Conservation (phyloP, 768 basidiomycete genomes). For the Rhizopogon vulgaris region DNA sequence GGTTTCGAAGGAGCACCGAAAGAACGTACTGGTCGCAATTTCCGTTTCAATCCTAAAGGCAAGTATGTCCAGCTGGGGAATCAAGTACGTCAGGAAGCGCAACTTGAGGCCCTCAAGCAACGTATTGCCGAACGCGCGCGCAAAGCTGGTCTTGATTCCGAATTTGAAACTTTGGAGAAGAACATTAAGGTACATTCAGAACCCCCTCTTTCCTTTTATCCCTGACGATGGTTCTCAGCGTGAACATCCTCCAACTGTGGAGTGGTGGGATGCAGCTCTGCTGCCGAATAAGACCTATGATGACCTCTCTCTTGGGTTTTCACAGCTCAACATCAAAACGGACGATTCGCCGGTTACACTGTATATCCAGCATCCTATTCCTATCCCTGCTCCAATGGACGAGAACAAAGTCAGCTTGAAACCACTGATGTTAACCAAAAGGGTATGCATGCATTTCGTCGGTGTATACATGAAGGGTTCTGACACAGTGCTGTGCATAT, state of each 20-base stretch:
- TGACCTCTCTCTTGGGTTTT: constrained; percentile 57
- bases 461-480: constrained; percentile 11
- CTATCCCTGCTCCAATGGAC: constrained; percentile 86
- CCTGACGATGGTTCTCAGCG: constrained; percentile 39
- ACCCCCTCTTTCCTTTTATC: neutral
- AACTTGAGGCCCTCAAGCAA: constrained; percentile 88
- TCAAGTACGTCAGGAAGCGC: constrained; percentile 64
- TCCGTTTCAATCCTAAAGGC: constrained; percentile 90
- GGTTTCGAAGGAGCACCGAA: constrained; percentile 71
- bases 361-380: constrained; percentile 96
- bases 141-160: constrained; percentile 93
- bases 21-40: constrained; percentile 61
- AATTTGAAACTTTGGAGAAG: constrained; percentile 86
- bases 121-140: constrained; percentile 88
- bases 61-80: constrained; percentile 78
- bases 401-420: constrained; percentile 75
- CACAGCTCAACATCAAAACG: constrained; percentile 57
- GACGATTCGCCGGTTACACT: constrained; percentile 74
- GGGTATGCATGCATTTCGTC: constrained; percentile 30
- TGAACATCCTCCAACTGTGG: constrained; percentile 79
- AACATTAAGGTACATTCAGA: constrained; percentile 63
- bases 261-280: constrained; percentile 96
- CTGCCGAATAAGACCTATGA: constrained; percentile 77
- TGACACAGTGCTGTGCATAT: neutral
- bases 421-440: constrained; percentile 89